phyloP scores from a whole-genome alignment of 768 basidiomycete genomes.

The Suillus decipiens region DNA sequence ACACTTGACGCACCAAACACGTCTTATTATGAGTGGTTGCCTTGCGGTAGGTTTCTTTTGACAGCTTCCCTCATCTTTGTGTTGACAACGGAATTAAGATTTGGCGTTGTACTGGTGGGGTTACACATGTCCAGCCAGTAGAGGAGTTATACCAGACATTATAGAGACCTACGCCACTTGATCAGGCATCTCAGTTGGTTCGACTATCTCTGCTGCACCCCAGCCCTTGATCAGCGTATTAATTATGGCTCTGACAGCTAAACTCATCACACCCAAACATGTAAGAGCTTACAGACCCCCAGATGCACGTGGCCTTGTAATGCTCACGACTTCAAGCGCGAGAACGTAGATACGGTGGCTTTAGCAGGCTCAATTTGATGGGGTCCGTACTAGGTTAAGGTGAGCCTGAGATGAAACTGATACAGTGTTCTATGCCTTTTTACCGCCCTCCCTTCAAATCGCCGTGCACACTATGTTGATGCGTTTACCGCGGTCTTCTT shows the following conservation, averaged over 20 bases:
- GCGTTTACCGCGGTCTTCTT: too few relatives aligned
- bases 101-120: conserved; percentile 87
- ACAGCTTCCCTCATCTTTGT: conserved; percentile 90
- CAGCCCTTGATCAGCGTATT: conserved; percentile 59
- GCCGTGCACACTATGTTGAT: too few relatives aligned
- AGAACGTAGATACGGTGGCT: conserved; percentile 51
- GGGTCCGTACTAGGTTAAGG: too few relatives aligned
- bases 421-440: too few relatives aligned
- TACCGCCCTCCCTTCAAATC: too few relatives aligned
- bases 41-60: conserved; percentile 88
- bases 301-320: conserved; percentile 86
- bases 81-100: conserved; percentile 98
- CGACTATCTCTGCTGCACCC: conserved; percentile 67
- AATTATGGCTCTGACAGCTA: conserved; percentile 48
- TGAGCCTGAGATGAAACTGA: too few relatives aligned
- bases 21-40: conserved; percentile 93
- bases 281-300: conserved; percentile 93
- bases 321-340: conserved; percentile 84
- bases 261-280: conserved; percentile 60
- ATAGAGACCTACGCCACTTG: conserved; percentile 78
- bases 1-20: conserved; percentile 90
- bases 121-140: conserved; percentile 78
- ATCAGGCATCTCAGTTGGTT: conserved; percentile 63
- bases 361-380: too few relatives aligned
- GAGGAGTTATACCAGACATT: conserved; percentile 91